Percentiles rank a stretch among this genome's conserved stretches.
Evolutionary conservation across 768 basidiomycete genomes (phyloP).

Genomic region (Suillus fuscotomentosus): DNA sequence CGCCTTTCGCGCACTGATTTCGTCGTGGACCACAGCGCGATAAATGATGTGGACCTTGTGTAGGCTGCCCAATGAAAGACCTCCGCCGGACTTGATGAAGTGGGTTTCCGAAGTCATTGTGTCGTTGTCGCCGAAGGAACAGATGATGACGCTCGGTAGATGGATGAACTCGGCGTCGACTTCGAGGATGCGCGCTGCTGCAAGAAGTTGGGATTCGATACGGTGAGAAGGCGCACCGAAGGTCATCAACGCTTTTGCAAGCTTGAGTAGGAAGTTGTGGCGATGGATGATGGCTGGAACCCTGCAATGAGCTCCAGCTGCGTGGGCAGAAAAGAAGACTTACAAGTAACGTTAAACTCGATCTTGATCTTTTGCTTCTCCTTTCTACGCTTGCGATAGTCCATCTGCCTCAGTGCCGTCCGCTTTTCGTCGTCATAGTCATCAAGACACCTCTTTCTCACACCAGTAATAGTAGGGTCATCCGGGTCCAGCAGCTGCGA

Average conservation of each 20-base stretch:
- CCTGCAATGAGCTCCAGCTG: neutral
- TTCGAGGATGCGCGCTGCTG: conserved; percentile 86
- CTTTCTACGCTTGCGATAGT: conserved; percentile 66
- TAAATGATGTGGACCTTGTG: conserved; percentile 86
- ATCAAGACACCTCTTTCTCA: conserved; percentile 46
- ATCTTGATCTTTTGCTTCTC: conserved; percentile 63
- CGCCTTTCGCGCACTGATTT: conserved; percentile 80
- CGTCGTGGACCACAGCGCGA: conserved; percentile 87
- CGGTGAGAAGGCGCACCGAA: conserved; percentile 94
- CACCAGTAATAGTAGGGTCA: conserved; percentile 68
- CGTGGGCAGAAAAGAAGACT: conserved; percentile 20
- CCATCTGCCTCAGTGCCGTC: conserved; percentile 60
- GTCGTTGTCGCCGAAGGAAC: conserved; percentile 86
- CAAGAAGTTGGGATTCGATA: conserved; percentile 87
- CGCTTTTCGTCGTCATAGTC: conserved; percentile 64
- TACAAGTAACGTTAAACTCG: conserved; percentile 75
- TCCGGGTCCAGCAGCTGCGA: conserved; percentile 67
- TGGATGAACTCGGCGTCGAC: conserved; percentile 92
- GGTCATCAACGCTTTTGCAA: conserved; percentile 85
- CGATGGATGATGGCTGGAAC: conserved; percentile 69
- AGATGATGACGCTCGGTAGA: conserved; percentile 77
- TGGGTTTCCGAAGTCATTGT: conserved; percentile 89
- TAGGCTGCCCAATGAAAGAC: conserved; percentile 80
- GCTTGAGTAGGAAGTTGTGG: conserved; percentile 82
- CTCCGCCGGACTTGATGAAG: conserved; percentile 77